phyloP scores from a whole-genome alignment of 805 yeast species.

The Myxozyma lipomycoides region DNA sequence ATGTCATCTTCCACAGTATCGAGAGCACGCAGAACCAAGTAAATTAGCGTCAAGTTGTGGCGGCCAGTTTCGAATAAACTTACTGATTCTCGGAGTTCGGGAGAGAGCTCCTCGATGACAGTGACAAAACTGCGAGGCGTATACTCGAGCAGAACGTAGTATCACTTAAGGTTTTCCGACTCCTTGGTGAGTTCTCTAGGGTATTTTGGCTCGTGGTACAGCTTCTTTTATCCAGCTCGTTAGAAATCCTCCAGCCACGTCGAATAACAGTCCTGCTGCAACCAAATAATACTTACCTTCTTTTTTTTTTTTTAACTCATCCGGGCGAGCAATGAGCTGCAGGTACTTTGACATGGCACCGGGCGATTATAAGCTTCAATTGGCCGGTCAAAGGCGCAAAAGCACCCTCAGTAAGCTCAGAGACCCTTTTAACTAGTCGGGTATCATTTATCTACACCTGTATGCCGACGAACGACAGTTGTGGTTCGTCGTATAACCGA shows the following conservation, averaged over 20 bases:
- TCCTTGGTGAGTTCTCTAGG: conserved; percentile 46
- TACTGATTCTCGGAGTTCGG: conserved; percentile 76
- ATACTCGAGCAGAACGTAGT: conserved; percentile 59
- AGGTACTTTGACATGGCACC: conserved; percentile 22
- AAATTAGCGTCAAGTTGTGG: no score
- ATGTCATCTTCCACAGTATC: conserved; percentile 97
- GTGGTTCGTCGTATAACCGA: no score
- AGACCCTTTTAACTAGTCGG: no score
- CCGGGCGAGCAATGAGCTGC: conserved; percentile 58
- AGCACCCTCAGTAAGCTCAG: no score
- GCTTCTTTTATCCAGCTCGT: conserved; percentile 16
- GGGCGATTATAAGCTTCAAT: neutral
- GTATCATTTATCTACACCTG: no score
- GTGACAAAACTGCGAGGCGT: conserved; percentile 94
- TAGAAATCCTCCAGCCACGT: no score
- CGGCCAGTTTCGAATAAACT: no score
- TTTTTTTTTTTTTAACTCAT: no score
- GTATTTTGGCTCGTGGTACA: conserved; percentile 51
- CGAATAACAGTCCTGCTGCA: conserved; percentile 63
- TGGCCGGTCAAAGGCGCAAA: no score
- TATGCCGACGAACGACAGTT: no score
- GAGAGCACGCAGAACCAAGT: conserved; percentile 79
- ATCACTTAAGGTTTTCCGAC: conserved; percentile 50
- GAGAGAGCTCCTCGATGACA: conserved; percentile 85
- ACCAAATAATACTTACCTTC: no score